A percentile compares a stretch with the other conserved stretches of the same genome.
Conservation (phyloP, 2,329 filamentous ascomycete species). For the Microsporum audouinii region DNA sequence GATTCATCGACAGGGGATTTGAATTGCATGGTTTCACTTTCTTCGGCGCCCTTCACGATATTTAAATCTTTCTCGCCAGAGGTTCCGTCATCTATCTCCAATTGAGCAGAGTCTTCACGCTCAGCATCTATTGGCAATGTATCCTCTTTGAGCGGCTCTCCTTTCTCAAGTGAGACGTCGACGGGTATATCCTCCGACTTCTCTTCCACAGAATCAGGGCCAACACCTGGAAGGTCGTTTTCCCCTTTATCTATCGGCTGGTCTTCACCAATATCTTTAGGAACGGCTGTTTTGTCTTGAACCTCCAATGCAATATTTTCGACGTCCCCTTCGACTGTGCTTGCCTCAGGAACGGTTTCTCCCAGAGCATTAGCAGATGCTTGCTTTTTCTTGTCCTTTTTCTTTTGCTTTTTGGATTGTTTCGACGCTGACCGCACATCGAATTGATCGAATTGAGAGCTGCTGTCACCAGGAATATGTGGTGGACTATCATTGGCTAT, state of each 20-base stretch:
- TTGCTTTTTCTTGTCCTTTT: constrained; percentile 15
- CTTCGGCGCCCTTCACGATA: neutral
- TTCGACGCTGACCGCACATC: constrained; percentile 7
- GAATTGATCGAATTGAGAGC: neutral
- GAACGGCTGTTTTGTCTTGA: constrained; percentile 2
- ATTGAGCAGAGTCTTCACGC: neutral
- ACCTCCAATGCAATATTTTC: neutral
- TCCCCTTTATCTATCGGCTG: neutral
- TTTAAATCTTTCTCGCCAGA: neutral
- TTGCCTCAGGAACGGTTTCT: neutral
- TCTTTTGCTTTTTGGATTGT: constrained; percentile 16
- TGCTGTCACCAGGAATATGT: constrained; percentile 6
- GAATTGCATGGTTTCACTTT: neutral
- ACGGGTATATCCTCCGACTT: neutral
- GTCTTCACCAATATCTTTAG: neutral
- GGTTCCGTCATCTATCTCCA: neutral
- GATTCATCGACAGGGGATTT: neutral
- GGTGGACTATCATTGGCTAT: constrained; percentile 8
- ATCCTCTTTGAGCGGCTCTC: neutral
- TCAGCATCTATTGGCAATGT: neutral
- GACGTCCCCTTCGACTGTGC: neutral
- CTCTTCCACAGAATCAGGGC: neutral
- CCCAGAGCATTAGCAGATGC: neutral
- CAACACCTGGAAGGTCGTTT: neutral
- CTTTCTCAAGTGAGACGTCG: neutral